phyloP scores from a whole-genome alignment of 306 rosid genomes.

The Spatholobus suberectus region DNA sequence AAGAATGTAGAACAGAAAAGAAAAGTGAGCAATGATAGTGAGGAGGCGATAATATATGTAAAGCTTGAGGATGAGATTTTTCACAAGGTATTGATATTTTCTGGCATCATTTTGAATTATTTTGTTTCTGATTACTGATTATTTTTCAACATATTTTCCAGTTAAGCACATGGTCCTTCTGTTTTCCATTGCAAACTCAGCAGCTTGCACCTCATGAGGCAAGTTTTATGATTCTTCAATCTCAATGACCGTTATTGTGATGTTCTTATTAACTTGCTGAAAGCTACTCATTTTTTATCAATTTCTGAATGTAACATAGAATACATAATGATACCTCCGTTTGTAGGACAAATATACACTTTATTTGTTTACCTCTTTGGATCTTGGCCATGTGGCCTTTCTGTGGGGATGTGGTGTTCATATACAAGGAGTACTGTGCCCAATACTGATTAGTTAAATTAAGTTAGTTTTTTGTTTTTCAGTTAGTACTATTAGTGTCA shows the following conservation, averaged over 20 bases:
- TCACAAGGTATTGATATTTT: constrained; percentile 65
- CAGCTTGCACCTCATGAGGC: constrained; percentile 71
- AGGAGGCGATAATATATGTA: constrained; percentile 58
- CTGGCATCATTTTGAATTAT: background rate
- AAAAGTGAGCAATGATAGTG: constrained; percentile 41
- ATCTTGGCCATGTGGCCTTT: constrained; percentile 13
- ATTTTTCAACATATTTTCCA: constrained; percentile 53
- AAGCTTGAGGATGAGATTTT: constrained; percentile 90
- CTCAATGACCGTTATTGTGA: constrained; percentile 7
- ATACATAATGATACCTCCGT: constrained; percentile 12
- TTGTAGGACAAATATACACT: background rate
- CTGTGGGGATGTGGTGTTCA: background rate
- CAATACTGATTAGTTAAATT: background rate
- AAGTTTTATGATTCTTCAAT: constrained; percentile 42
- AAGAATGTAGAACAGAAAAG: constrained; percentile 55
- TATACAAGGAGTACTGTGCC: background rate
- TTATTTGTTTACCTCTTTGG: constrained; percentile 11
- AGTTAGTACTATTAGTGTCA: background rate
- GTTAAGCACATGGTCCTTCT: constrained; percentile 78
- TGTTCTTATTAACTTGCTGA: constrained; percentile 8
- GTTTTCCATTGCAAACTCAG: constrained; percentile 63
- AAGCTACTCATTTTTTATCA: constrained; percentile 16
- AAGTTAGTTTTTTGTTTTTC: background rate
- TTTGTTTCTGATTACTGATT: constrained; percentile 32
- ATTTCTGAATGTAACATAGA: constrained; percentile 1